Conservation (phyloP, 805 yeast genomes). For the Spathaspora arborariae region DNA sequence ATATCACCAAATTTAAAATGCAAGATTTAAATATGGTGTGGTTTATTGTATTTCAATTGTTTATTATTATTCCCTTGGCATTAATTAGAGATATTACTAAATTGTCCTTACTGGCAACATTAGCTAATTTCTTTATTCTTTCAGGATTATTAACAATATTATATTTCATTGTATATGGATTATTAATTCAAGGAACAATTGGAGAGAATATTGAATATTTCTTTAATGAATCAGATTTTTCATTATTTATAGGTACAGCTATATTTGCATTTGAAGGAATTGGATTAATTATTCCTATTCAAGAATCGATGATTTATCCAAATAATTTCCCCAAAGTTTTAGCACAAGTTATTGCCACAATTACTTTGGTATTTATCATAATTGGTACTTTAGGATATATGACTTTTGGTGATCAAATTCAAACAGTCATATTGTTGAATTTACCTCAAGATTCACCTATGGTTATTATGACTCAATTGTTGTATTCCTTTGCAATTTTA, state of each 20-base stretch:
- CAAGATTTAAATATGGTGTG: conserved; percentile 34
- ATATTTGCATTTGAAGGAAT: conserved; percentile 89
- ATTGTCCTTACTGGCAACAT: conserved; percentile 63
- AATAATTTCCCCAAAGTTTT: conserved; percentile 67
- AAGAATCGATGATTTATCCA: conserved; percentile 76
- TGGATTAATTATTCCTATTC: conserved; percentile 77
- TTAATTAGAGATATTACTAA: conserved; percentile 74
- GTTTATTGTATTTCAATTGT: conserved; percentile 53
- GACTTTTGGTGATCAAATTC: conserved; percentile 60
- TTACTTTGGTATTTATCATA: conserved; percentile 57
- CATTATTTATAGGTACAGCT: conserved; percentile 77
- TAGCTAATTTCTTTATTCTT: conserved; percentile 69
- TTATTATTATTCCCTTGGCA: conserved; percentile 63
- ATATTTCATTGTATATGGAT: conserved; percentile 47
- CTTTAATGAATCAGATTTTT: conserved; percentile 57
- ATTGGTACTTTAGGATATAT: conserved; percentile 68
- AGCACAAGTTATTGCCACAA: conserved; percentile 56
- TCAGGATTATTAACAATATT: conserved; percentile 63
- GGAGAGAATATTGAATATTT: conserved; percentile 47
- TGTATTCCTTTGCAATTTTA: conserved; percentile 71
- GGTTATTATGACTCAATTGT: conserved; percentile 62
- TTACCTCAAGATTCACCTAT: conserved; percentile 64
- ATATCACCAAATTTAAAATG: conserved; percentile 41
- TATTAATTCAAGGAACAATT: conserved; percentile 29
- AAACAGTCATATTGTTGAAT: conserved; percentile 69